Conservation (phyloP, 306 rosid genomes). For the Dryas octopetala region DNA sequence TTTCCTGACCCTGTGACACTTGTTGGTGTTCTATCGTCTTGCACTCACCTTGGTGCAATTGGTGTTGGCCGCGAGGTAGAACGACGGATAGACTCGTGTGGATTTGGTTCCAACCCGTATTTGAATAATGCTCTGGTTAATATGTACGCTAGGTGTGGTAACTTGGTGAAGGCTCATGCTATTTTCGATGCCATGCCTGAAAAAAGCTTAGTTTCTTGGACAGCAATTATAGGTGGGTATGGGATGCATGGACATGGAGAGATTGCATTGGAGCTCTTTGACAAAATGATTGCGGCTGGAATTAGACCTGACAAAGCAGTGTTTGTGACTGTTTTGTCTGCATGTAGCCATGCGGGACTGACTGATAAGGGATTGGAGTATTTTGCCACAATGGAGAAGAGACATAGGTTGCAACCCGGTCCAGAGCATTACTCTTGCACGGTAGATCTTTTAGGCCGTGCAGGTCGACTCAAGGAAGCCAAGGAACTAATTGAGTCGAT, state of each 20-base stretch:
- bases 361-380: constrained; percentile 65
- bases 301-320: constrained; percentile 70
- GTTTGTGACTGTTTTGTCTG: constrained; percentile 74
- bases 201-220: constrained; percentile 50
- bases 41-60: constrained; percentile 46
- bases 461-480: constrained; percentile 75
- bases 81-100: constrained; percentile 22
- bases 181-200: constrained; percentile 38
- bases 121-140: constrained; percentile 43
- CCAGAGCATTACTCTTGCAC: constrained; percentile 76
- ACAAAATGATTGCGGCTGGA: constrained; percentile 59
- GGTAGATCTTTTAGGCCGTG: constrained; percentile 92
- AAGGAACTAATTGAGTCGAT: constrained; percentile 53
- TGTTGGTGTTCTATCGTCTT: constrained; percentile 54
- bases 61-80: constrained; percentile 43
- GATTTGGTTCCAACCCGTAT: constrained; percentile 39
- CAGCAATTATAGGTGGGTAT: constrained; percentile 63
- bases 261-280: constrained; percentile 57
- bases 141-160: constrained; percentile 55
- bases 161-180: constrained; percentile 45
- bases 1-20: constrained; percentile 45
- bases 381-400: constrained; percentile 57
- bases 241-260: constrained; percentile 91
- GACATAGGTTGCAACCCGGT: constrained; percentile 58
- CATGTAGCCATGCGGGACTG: constrained; percentile 86